Base-by-base conservation (phyloP, 148 eudicot species). In the Cornus florida region DNA sequence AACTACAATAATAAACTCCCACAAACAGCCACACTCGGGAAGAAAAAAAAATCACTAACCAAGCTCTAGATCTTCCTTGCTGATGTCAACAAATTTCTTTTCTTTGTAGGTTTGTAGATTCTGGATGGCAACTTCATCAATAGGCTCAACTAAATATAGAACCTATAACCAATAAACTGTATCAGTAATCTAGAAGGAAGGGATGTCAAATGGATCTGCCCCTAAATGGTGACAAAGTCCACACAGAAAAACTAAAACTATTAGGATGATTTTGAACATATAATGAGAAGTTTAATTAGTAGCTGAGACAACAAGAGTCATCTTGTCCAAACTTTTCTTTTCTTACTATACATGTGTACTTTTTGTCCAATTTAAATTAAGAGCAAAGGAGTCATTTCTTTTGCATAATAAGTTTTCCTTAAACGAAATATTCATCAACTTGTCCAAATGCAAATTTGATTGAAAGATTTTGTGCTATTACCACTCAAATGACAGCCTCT, bases 31-130 rank as follows among this genome's bases (percentile, higher is more conserved):
- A 17, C 17, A 19, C 31, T 28, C 28, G 28, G 28, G 28, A 0
- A 20, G 3, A 10, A 23, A 67, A 41, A 74, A 46, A 9, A 43
- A n/a, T 17, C 10, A 81, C 95, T 86, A 43, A 96, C 99, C 99
- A 78, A 97, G 93, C 77, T 97, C 99, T 85, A 97, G 84, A 81
- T 97, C 99, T 87, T 97, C 99, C 92, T 97, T 97, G 99, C 99
- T 97, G 69, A 97, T 92, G 82, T 97, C 99, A 81, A 97, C 99
- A 88, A 97, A 97, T 78, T 97, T 97, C 90, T 94, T 97, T 59
- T 97, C 99, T 82, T 97, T 97, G 81, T 92, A 97, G 16, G 97
- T 94, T 77, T 97, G 98, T 57, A 97, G 85, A 82, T 92, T 97
- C 86, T 94, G 98, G 83, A 97, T 92, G 14, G 99, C 95, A 72